Evolutionary conservation across 306 rosid species (phyloP).

Genomic region (Quercus rubra): DNA sequence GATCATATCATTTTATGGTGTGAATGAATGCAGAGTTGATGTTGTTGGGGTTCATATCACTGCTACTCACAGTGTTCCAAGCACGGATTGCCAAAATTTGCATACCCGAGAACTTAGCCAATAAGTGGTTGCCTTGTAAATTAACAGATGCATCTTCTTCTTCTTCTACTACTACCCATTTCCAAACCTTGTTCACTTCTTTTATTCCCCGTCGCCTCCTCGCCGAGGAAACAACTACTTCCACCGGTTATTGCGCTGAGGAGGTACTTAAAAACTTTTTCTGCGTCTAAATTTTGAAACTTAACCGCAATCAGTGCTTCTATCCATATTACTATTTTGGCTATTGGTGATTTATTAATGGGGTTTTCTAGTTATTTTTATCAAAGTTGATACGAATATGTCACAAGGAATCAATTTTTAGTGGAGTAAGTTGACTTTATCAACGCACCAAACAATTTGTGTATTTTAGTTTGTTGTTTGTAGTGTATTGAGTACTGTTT

Average conservation of each 20-base stretch:
- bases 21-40: conserved; percentile 25
- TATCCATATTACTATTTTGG: too few species aligned
- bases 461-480: too few species aligned
- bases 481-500: too few species aligned
- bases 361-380: background rate
- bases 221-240: conserved; percentile 13
- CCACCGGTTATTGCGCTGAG: conserved; percentile 6
- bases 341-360: too few species aligned
- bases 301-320: too few species aligned
- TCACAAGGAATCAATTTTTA: background rate
- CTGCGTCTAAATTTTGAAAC: background rate
- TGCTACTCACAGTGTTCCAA: conserved; percentile 31
- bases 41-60: conserved; percentile 38
- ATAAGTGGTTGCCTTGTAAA: conserved; percentile 32
- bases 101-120: conserved; percentile 20
- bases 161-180: conserved; percentile 10
- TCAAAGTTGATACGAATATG: background rate
- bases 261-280: background rate
- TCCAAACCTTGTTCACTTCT: conserved; percentile 9
- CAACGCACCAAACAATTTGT: background rate
- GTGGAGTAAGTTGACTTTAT: background rate
- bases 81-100: conserved; percentile 20
- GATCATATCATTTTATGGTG: background rate
- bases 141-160: background rate
- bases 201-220: conserved; percentile 23